Evolutionary conservation across 192 early-diverging fungal species (phyloP).

Genomic region (Phlyctochytrium planicorne): DNA sequence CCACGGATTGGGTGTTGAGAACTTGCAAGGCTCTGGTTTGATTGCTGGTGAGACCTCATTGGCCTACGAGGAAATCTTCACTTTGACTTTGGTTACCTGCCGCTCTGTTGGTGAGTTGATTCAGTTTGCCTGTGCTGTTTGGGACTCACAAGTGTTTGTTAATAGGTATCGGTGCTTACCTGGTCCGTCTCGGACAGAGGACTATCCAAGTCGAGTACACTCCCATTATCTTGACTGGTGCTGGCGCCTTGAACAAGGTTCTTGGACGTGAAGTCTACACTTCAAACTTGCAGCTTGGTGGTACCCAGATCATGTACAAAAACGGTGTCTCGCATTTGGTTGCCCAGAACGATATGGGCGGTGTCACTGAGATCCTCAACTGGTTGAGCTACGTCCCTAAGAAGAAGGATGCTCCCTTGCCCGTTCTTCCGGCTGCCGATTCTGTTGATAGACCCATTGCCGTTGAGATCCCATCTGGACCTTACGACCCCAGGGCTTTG

Average conservation of each 20-base stretch:
- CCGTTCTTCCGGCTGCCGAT: constrained; percentile 57
- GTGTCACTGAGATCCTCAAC: constrained; percentile 86
- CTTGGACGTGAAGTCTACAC: constrained; percentile 97
- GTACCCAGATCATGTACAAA: constrained; percentile 99
- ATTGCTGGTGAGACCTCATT: constrained; percentile 96
- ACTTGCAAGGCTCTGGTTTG: constrained; percentile 92
- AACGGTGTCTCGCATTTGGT: constrained; percentile 98
- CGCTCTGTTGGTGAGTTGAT: constrained; percentile 82
- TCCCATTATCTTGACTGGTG: constrained; percentile 97
- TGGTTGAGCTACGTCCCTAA: constrained; percentile 94
- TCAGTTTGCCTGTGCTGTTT: background rate
- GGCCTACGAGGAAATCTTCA: constrained; percentile 98
- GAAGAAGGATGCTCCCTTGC: constrained; percentile 62
- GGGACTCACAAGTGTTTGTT: background rate
- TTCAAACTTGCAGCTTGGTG: constrained; percentile 96
- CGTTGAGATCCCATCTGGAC: constrained; percentile 71
- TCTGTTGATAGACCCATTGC: constrained; percentile 80
- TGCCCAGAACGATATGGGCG: constrained; percentile 91
- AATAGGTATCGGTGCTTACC: constrained; percentile 88
- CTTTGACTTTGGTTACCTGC: constrained; percentile 93
- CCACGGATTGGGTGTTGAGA: constrained; percentile 95
- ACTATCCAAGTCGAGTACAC: constrained; percentile 96
- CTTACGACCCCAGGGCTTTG: constrained; percentile 90
- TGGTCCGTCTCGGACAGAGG: constrained; percentile 97
- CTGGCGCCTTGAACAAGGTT: constrained; percentile 96